These are phyloP conservation scores for Eimeria necatrix DNA, from an alignment of 169 alveolate species.

Conservation along the genomic window DNA sequence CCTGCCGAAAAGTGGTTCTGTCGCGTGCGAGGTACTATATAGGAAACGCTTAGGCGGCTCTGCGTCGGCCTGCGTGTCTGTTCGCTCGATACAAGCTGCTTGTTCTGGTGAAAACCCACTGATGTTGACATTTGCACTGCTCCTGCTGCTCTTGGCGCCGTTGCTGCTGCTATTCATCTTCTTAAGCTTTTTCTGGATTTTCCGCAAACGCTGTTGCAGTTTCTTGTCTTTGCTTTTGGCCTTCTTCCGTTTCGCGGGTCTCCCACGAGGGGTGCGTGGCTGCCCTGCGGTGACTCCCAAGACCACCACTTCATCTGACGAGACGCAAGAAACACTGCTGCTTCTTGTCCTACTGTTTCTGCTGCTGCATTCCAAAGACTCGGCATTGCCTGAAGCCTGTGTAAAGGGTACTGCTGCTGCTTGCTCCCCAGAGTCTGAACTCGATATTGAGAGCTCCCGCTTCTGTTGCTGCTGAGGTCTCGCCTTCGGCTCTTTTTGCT, in stretches of 20 bases:
- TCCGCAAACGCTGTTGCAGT: conserved; percentile 58
- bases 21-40: conserved; percentile 28
- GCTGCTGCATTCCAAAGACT: conserved; percentile 21
- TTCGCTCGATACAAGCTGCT: not conserved
- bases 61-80: conserved; percentile 10
- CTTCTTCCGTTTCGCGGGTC: conserved; percentile 33
- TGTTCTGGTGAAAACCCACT: not conserved
- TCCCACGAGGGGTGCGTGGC: not conserved
- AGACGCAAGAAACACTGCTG: conserved; percentile 22
- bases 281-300: conserved; percentile 23
- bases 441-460: not conserved
- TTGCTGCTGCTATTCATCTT: conserved; percentile 26
- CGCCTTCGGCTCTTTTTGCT: not conserved
- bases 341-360: conserved; percentile 44
- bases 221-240: conserved; percentile 1
- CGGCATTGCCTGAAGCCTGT: not conserved
- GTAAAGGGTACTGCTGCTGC: not conserved
- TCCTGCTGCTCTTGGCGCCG: not conserved
- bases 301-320: conserved; percentile 48
- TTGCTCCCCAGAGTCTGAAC: not conserved
- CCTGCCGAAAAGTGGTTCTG: not conserved
- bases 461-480: not conserved
- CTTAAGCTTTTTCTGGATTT: conserved; percentile 36
- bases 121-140: not conserved
- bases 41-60: not conserved